phyloP scores from a whole-genome alignment of 2,329 filamentous ascomycete genomes.

The Diaporthe vexans region DNA sequence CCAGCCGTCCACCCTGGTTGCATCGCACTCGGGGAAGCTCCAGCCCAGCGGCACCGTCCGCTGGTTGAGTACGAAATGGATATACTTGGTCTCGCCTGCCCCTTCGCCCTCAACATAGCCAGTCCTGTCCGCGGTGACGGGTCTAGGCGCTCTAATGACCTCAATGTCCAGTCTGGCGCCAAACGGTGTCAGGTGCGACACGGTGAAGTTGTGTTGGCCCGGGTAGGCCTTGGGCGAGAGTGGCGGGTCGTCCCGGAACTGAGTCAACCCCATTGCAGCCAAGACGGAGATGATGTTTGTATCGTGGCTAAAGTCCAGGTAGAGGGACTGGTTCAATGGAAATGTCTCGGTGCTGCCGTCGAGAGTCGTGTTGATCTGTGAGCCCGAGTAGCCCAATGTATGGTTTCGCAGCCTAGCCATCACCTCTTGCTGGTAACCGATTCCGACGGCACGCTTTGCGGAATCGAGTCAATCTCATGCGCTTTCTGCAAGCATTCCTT shows the following conservation, averaged over 20 bases:
- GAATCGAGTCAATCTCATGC: constrained; percentile 15
- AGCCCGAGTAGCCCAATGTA: constrained; percentile 69
- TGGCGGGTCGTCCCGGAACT: constrained; percentile 68
- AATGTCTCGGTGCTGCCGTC: constrained; percentile 78
- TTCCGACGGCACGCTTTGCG: constrained; percentile 75
- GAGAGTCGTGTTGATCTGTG: constrained; percentile 77
- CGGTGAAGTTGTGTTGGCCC: constrained; percentile 72
- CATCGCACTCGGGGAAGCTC: constrained; percentile 76
- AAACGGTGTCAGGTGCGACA: constrained; percentile 79
- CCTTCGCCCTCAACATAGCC: constrained; percentile 60
- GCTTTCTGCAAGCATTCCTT: neutral
- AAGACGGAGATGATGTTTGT: constrained; percentile 79
- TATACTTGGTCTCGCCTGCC: constrained; percentile 70
- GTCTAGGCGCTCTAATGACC: constrained; percentile 76
- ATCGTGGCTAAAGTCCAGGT: constrained; percentile 85
- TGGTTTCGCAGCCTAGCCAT: constrained; percentile 79
- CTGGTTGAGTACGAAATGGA: constrained; percentile 83
- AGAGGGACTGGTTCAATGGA: constrained; percentile 79
- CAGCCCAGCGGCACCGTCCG: constrained; percentile 77
- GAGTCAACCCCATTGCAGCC: constrained; percentile 79
- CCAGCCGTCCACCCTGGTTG: constrained; percentile 78
- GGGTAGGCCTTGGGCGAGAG: constrained; percentile 70
- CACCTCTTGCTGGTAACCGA: constrained; percentile 81
- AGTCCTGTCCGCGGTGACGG: constrained; percentile 68
- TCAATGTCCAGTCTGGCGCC: constrained; percentile 81